Base-by-base conservation (phyloP, 257 asterid species). In the Penstemon barbatus region DNA sequence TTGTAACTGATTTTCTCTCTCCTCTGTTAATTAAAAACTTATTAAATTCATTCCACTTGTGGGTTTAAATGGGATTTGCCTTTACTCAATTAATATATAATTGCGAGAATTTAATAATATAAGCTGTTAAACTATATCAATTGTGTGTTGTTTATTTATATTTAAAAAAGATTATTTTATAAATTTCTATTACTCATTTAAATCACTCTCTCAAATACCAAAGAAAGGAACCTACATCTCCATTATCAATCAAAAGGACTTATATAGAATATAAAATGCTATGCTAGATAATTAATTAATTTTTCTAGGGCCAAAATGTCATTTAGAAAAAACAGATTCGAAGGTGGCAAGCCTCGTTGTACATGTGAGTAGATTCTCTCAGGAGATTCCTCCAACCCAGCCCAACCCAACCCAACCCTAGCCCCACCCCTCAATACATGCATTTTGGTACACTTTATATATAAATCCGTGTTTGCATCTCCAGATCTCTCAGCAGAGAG, bases 291-390 rank as follows among this genome's bases (percentile, higher is more conserved):
- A 0, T 2, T 0, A 18, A 25, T 25, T 25, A 25, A 25, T 25
- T 9, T 15, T 1, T 0, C 3, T 10, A 66, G 40, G 79, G 79
- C 67, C 74, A 75, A 73, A 73, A 72, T 3, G 86, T 74, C 64
- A 4, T 3, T 0, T 0, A 12, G 57, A 77, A 44, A 44, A 56
- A 0, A 65, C 65, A 72, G 71, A 74, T 71, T 63, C 41, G 64
- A 25, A 73, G 79, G 77, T 75, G 75, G 77, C 75, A 75, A 65
- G 63, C 73, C 75, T 68, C 43, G 74, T 71, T 81, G 74, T 68
- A 75, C 79, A 81, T 73, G 83, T 81, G 86, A 63, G 55, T 45
- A 66, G 77, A 81, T 78, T 81, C 83, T 71, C 45, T 58, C 69
- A 63, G 72, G 55, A 60, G 79, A 78, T 63, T 73, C 83, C 63